Conservation (phyloP, 495 filamentous ascomycete species). For the Aspergillus diversus region DNA sequence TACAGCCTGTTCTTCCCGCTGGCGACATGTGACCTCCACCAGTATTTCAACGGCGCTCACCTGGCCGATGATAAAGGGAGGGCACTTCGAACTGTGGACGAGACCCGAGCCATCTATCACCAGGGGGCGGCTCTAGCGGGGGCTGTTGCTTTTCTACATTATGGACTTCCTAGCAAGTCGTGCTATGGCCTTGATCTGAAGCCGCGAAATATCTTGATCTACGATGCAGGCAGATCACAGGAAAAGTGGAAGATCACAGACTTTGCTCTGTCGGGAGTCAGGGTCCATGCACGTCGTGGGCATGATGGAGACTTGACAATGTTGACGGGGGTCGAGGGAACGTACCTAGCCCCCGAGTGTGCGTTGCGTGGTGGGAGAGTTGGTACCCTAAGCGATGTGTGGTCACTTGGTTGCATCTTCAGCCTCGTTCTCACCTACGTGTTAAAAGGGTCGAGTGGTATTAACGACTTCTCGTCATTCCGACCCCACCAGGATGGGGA, state of each 20-base stretch:
- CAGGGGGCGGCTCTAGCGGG: conserved; percentile 24
- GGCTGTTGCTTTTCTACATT: conserved; percentile 32
- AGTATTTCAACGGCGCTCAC: conserved; percentile 11
- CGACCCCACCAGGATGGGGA: conserved; percentile 16
- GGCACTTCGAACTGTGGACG: conserved; percentile 6
- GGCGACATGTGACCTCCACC: conserved; percentile 22
- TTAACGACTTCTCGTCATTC: conserved; percentile 7
- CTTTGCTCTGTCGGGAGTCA: conserved; percentile 33
- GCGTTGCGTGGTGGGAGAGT: conserved; percentile 13
- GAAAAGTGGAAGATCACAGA: conserved; percentile 38
- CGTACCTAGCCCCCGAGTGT: conserved; percentile 31
- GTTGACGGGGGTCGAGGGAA: conserved; percentile 21
- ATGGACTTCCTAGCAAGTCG: conserved; percentile 20
- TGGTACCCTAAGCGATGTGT: conserved; percentile 26
- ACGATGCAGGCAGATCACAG: conserved; percentile 11
- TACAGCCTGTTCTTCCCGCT: conserved; percentile 27
- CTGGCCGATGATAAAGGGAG: too few relatives aligned
- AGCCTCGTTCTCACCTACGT: conserved; percentile 26
- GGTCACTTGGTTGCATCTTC: conserved; percentile 34
- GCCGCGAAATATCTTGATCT: conserved; percentile 47
- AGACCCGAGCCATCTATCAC: conserved; percentile 16
- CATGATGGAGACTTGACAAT: conserved; percentile 11
- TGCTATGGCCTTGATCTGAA: conserved; percentile 47
- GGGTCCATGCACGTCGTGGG: background rate
- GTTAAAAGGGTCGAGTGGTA: conserved; percentile 13